Evolutionary conservation across 768 basidiomycete species (phyloP), one percentile per base, ranked within the genome.

Genomic region (Megacollybia marginata): DNA sequence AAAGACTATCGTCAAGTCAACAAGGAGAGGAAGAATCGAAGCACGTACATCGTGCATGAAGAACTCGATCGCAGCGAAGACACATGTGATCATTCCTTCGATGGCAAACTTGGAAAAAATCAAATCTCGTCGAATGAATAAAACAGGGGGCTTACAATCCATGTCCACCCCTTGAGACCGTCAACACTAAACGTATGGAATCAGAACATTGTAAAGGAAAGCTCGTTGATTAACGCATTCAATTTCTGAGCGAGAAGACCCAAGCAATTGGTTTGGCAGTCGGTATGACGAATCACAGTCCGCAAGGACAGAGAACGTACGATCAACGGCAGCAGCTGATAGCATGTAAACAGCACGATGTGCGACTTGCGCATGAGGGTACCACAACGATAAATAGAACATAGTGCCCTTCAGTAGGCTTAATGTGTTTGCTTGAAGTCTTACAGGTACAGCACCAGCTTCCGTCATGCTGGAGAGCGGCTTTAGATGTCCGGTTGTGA

Each of bases 311-410:
- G 19, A 32, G 23, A 23, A 20, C 54, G 16, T 40, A 50, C 69
- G 74, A 3, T 72, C 67, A 10, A 70, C 57, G 2, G 73, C 75
- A 6, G 76, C 73, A n/a, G 74, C 72, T 19, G 69, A 67, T 56
- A 76, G 76, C 63, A 79, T 77, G 42, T 78, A 58, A 7, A 75
- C 72, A 46, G 74, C 66, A 11, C 77, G 73, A 56, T 62, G 63
- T 20, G 69, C 72, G 48, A 72, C 66, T 48, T 78, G 77, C 43
- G 60, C 58, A 32, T 72, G 69, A 13, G 71, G 67, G 57, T 79
- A 69, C 74, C 75, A 77, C 44, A 70, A 54, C 28, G 69, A 72
- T 32, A 72, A 16, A 64, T 67, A 32, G 7, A 47, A 47, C 16
- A 31, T 47, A 32, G n/a, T n/a, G 11, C 16, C 33, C 33, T 18